Percentiles rank a stretch among this genome's conserved stretches.
These are phyloP conservation scores for Gyromitra esculenta DNA, from an alignment of 2,329 filamentous ascomycete genomes.

Conservation along the genomic window DNA sequence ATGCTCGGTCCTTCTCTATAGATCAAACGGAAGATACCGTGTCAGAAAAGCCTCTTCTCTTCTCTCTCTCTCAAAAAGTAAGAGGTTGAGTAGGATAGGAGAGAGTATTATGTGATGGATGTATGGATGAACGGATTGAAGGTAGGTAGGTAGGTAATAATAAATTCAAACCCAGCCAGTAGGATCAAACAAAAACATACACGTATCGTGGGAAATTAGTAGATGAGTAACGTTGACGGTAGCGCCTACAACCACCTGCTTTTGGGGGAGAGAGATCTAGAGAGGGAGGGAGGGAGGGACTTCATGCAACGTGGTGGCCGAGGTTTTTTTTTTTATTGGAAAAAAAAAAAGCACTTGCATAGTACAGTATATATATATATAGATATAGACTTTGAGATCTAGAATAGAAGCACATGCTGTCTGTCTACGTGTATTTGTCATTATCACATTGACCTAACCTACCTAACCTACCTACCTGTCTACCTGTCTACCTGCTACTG, in stretches of 20 bases:
- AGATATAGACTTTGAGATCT: no score
- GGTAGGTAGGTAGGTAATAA: slow-evolving; percentile 7
- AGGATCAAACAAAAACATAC: slow-evolving; percentile 33
- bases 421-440: neutral
- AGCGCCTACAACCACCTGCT: slow-evolving; percentile 26
- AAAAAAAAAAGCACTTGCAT: no score
- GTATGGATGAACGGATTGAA: no score
- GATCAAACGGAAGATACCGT: slow-evolving; percentile 38
- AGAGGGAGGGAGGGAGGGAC: no score
- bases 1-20: slow-evolving; percentile 32
- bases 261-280: neutral
- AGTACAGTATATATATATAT: no score
- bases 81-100: no score
- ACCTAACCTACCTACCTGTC: no score
- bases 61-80: no score
- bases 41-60: neutral
- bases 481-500: no score
- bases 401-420: slow-evolving; percentile 11
- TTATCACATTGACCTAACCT: neutral
- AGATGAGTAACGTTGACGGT: slow-evolving; percentile 19
- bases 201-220: slow-evolving; percentile 41
- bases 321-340: slow-evolving; percentile 7
- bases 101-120: no score
- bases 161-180: slow-evolving; percentile 4
- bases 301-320: no score